These are phyloP conservation scores for Metrosideros polymorpha DNA, from an alignment of 441 rosid species.

Conservation along the genomic window DNA sequence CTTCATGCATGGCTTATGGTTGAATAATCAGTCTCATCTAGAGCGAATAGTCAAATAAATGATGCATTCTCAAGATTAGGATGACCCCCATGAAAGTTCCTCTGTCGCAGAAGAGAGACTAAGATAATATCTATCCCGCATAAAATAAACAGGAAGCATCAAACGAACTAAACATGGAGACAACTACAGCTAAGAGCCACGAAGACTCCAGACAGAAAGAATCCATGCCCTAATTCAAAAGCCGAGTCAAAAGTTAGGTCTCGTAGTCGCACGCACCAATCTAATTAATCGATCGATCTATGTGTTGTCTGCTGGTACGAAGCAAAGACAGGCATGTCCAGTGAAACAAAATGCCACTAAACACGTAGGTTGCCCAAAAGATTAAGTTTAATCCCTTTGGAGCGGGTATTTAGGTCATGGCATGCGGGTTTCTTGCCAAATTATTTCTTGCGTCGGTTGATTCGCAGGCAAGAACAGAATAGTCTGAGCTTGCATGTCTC, in stretches of 20 bases:
- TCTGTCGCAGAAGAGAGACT: neutral
- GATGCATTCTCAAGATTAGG: neutral
- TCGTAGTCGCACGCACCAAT: neutral
- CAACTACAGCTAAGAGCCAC: neutral
- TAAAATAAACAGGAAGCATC: neutral
- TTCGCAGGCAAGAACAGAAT: neutral
- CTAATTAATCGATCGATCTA: neutral
- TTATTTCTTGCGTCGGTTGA: neutral
- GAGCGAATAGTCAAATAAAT: neutral
- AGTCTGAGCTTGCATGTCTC: neutral
- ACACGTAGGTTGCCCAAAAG: neutral
- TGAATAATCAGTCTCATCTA: neutral
- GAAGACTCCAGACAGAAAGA: neutral
- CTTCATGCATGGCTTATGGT: neutral
- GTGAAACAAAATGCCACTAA: neutral
- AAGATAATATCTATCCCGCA: neutral
- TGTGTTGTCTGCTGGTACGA: neutral
- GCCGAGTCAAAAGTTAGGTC: neutral
- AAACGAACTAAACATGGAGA: neutral
- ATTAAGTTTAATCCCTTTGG: neutral
- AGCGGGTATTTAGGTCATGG: neutral
- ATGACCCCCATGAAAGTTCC: neutral
- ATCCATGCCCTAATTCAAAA: neutral
- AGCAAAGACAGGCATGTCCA: neutral
- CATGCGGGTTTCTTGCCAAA: neutral